A percentile compares a stretch with the other conserved stretches of the same genome.
These are phyloP conservation scores for Setomelanomma holmii DNA, from an alignment of 2,329 filamentous ascomycete genomes.

Conservation along the genomic window DNA sequence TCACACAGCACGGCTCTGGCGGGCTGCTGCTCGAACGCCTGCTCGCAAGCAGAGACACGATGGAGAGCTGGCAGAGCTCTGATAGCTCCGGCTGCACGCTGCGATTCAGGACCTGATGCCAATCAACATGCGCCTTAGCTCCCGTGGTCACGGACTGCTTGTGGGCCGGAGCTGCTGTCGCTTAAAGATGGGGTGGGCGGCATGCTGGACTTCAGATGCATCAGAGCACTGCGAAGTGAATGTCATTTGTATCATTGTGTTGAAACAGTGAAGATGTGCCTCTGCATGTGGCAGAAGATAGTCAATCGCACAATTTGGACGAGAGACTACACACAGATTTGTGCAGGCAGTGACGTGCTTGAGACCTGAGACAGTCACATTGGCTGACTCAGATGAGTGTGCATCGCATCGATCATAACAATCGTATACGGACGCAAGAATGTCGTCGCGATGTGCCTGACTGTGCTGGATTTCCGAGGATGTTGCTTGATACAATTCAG, in stretches of 20 bases:
- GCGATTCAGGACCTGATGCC: slow-evolving; percentile 9
- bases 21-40: neutral
- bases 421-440: no score
- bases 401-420: no score
- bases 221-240: neutral
- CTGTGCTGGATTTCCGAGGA: no score
- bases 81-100: slow-evolving; percentile 6
- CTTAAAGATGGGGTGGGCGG: slow-evolving; percentile 2
- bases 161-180: slow-evolving; percentile 9
- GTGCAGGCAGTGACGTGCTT: no score
- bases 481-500: no score
- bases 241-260: neutral
- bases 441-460: no score
- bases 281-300: no score
- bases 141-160: slow-evolving; percentile 18
- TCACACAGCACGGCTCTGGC: slow-evolving; percentile 11
- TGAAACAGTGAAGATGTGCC: no score
- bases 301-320: no score
- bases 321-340: no score
- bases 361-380: no score
- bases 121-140: slow-evolving; percentile 23
- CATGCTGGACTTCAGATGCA: neutral
- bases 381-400: no score
- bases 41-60: slow-evolving; percentile 3
- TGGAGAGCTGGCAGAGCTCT: slow-evolving; percentile 1